Evolutionary conservation across 306 rosid species (phyloP), one percentile per base, ranked within the genome.

Genomic region (Heteromeles arbutifolia): DNA sequence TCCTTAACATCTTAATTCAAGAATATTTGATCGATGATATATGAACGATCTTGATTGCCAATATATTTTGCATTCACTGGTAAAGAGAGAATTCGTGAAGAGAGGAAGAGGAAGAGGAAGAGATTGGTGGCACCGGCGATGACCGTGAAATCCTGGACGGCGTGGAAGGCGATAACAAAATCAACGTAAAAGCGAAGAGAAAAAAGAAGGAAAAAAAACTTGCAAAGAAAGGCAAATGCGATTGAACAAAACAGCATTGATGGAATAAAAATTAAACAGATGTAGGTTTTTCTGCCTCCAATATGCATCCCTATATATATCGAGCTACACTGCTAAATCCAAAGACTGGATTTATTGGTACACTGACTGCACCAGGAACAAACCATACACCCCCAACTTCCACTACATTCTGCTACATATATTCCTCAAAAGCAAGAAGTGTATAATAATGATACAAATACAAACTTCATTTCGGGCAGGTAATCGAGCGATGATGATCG

Each of bases 281-380:
- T 28, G 70, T n/a, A 28, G 31, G 58, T 37, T 58, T 43, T 56
- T 70, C 56, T 65, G 43, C 70, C 62, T 50, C 74, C 53, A 78
- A 86, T 80, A 82, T 84, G 86, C 88, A 86, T 86, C 80, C 74
- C 82, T 58, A 61, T 14, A 64, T 74, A 72, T 53, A 64, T 74
- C 74, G 54, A 74, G 37, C 70, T 75, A 74, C 50, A 76, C 73
- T 62, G 58, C 32, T 79, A 81, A 85, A 87, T 88, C 97, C 91
- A 95, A 87, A 88, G 92, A 67, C 53, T 70, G 94, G 96, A 90
- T 86, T 85, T 81, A 86, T 81, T 82, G 73, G 70, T 64, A 64
- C 78, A 67, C 67, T 31, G 57, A 39, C 71, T 56, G 74, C 52
- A 67, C 76, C 54, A 65, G 54, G 78, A 74, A 69, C 37, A 70